These are phyloP conservation scores for Fraxinus quadrangulata DNA, from an alignment of 257 asterid genomes.

Conservation along the genomic window DNA sequence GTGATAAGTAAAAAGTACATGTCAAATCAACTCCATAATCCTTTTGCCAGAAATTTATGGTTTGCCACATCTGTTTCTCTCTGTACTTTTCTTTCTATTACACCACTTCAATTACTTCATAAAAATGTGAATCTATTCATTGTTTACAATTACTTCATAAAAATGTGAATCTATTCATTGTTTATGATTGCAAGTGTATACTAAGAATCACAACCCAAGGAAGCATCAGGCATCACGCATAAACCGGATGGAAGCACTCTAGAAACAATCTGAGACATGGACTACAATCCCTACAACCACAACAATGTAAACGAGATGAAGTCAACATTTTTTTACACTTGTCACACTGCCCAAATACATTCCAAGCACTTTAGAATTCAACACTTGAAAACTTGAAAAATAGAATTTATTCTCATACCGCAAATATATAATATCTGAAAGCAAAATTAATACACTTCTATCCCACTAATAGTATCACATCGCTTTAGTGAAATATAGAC, in stretches of 20 bases:
- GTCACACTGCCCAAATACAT: neutral
- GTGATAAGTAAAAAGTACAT: no score
- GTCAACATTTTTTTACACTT: neutral
- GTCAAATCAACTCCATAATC: no score
- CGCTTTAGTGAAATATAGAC: no score
- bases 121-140: neutral
- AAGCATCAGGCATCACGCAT: neutral
- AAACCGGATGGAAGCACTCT: no score
- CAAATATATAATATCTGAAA: neutral
- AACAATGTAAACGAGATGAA: neutral
- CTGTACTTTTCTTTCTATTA: neutral
- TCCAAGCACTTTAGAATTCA: neutral
- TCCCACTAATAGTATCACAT: no score
- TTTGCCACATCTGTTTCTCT: neutral
- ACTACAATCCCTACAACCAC: neutral
- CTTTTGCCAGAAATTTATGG: neutral
- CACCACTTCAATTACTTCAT: neutral
- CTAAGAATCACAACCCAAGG: slow-evolving; percentile 10
- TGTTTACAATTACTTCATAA: neutral
- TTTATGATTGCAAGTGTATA: neutral
- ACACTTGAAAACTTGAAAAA: neutral
- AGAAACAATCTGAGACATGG: no score
- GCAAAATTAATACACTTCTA: neutral
- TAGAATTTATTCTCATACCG: neutral
- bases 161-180: neutral